These are phyloP conservation scores for Haematococcus sp. DNA, from an alignment of 139 green algal species.

Conservation along the genomic window DNA sequence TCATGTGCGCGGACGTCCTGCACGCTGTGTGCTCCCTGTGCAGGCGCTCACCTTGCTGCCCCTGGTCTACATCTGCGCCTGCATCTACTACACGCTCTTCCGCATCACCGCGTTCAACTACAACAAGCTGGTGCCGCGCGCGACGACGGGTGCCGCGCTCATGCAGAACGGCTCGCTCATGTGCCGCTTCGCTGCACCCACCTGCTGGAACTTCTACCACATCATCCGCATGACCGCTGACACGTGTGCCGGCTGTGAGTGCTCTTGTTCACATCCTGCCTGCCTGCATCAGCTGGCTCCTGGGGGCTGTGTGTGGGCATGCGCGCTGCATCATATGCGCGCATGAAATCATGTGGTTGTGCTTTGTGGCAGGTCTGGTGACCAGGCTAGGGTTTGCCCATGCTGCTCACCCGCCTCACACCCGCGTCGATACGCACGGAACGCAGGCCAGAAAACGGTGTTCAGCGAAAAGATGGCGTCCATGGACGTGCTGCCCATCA, in stretches of 20 bases:
- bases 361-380: too few species aligned
- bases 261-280: too few species aligned
- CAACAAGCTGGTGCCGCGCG: conserved; percentile 56
- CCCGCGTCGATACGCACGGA: neutral
- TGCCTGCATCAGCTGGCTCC: neutral
- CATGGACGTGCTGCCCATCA: conserved; percentile 70
- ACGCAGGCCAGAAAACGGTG: conserved; percentile 29
- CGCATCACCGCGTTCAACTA: conserved; percentile 66
- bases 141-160: conserved; percentile 32
- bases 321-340: neutral
- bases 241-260: conserved; percentile 14
- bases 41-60: conserved; percentile 15
- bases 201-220: conserved; percentile 93
- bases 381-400: too few species aligned
- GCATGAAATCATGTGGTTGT: too few species aligned
- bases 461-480: conserved; percentile 68
- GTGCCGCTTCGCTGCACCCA: conserved; percentile 87
- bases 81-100: conserved; percentile 85
- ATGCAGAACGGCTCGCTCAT: conserved; percentile 72
- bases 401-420: neutral
- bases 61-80: conserved; percentile 82
- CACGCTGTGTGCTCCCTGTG: neutral
- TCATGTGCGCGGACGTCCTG: neutral
- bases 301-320: neutral
- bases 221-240: conserved; percentile 65